Conservation (phyloP, 306 rosid genomes). For the Corylus avellana region DNA sequence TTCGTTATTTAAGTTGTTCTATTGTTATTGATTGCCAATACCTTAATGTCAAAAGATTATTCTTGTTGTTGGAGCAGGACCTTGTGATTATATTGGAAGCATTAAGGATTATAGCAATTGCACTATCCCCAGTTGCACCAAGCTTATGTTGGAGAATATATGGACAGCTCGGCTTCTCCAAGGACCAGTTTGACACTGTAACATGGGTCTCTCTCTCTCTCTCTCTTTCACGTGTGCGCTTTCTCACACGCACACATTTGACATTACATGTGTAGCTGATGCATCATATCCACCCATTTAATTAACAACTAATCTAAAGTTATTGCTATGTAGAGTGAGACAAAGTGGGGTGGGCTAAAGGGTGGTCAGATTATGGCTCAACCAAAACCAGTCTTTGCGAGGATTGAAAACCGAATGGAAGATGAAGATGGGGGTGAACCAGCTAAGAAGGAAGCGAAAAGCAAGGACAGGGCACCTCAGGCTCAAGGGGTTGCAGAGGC, state of each 20-base stretch:
- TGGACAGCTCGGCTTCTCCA: conserved; percentile 78
- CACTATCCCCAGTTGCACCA: conserved; percentile 78
- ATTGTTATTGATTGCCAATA: conserved; percentile 13
- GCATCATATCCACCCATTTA: conserved; percentile 21
- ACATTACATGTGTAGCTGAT: neutral
- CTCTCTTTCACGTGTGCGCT: neutral
- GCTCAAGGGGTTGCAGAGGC: conserved; percentile 66
- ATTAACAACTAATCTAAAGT: conserved; percentile 31
- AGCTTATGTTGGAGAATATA: conserved; percentile 85
- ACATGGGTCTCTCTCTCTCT: conserved; percentile 76
- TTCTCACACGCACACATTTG: neutral
- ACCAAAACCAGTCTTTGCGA: conserved; percentile 77
- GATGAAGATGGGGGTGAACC: conserved; percentile 37
- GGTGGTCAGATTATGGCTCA: conserved; percentile 84
- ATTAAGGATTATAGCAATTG: conserved; percentile 74
- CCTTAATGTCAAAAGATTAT: conserved; percentile 14
- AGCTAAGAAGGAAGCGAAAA: conserved; percentile 43
- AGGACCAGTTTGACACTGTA: conserved; percentile 66
- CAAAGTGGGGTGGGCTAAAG: conserved; percentile 86
- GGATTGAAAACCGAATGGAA: conserved; percentile 71
- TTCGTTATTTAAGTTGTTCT: neutral
- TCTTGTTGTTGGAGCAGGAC: conserved; percentile 59
- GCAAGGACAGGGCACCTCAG: conserved; percentile 47
- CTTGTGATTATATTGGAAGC: conserved; percentile 90
- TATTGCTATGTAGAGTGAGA: conserved; percentile 60